These are phyloP conservation scores for Cladosporium velox DNA, from an alignment of 2,329 filamentous ascomycete genomes.

Conservation along the genomic window DNA sequence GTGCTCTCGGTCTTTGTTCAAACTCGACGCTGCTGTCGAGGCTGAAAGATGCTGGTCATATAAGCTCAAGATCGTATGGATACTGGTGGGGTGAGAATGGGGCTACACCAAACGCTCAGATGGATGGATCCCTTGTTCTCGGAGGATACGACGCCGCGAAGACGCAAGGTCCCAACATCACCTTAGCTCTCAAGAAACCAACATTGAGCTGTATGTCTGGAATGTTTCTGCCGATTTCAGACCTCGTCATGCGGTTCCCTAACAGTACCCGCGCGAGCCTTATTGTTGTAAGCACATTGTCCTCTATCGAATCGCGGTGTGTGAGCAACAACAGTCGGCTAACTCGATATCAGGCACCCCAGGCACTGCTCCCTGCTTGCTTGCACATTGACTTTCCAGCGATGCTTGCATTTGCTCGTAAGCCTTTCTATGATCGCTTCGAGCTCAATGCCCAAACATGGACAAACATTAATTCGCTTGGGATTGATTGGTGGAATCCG, in stretches of 20 bases:
- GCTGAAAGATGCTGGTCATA: slow-evolving; percentile 27
- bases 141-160: slow-evolving; percentile 23
- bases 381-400: slow-evolving; percentile 24
- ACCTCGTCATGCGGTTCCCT: slow-evolving; percentile 32
- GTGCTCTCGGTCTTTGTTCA: slow-evolving; percentile 29
- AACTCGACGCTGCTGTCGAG: slow-evolving; percentile 34
- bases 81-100: slow-evolving; percentile 33
- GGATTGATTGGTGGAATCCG: slow-evolving; percentile 8
- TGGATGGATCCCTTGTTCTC: slow-evolving; percentile 25
- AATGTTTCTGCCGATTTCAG: slow-evolving; percentile 28
- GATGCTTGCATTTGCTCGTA: slow-evolving; percentile 21
- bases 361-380: slow-evolving; percentile 21
- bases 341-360: neutral
- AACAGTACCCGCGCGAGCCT: slow-evolving; percentile 29
- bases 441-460: neutral
- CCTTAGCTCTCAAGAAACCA: slow-evolving; percentile 15
- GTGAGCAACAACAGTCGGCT: too few relatives aligned
- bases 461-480: neutral
- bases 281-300: slow-evolving; percentile 5
- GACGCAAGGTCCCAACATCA: slow-evolving; percentile 17
- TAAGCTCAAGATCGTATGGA: slow-evolving; percentile 32
- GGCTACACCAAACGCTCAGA: slow-evolving; percentile 23
- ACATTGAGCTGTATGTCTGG: slow-evolving; percentile 26
- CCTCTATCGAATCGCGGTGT: too few relatives aligned
- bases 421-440: slow-evolving; percentile 23